These are phyloP conservation scores for Lasiodiplodia gonubiensis DNA, from an alignment of 2,329 filamentous ascomycete genomes.

Conservation along the genomic window DNA sequence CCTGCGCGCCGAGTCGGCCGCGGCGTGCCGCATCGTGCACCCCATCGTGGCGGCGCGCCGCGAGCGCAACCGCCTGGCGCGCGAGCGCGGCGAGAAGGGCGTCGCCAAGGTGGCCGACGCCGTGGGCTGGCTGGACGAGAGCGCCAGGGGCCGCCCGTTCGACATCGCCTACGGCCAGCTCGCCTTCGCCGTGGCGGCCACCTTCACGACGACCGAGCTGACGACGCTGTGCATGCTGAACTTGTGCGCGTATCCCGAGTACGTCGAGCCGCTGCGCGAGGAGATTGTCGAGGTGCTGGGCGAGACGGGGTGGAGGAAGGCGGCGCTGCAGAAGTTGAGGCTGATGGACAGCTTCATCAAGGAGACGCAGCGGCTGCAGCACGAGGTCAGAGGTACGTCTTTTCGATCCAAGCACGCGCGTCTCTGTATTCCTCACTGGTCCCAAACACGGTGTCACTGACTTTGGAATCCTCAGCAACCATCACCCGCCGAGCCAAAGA, in stretches of 20 bases:
- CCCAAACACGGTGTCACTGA: no score
- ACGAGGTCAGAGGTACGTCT: not conserved
- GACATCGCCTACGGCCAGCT: not conserved
- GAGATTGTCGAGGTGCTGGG: constrained; percentile 24
- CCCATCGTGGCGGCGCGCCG: not conserved
- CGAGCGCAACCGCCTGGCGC: no score
- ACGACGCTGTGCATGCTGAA: constrained; percentile 10
- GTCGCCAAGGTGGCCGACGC: not conserved
- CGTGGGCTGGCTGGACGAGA: constrained; percentile 4
- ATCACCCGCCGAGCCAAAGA: not conserved
- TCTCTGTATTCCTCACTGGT: not conserved
- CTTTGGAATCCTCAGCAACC: not conserved
- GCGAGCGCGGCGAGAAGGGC: not conserved
- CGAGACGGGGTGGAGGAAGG: constrained; percentile 9
- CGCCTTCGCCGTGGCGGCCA: constrained; percentile 29
- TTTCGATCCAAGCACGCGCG: no score
- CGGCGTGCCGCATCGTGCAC: not conserved
- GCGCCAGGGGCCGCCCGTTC: not conserved
- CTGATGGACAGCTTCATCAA: constrained; percentile 33
- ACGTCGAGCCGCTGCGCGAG: constrained; percentile 28
- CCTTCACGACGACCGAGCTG: constrained; percentile 27
- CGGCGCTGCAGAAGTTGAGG: constrained; percentile 22
- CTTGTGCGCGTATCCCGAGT: constrained; percentile 32
- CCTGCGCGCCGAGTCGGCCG: not conserved
- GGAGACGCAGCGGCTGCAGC: constrained; percentile 20